Conservation (phyloP, 129 eudicot species). For the Centaurea solstitialis region DNA sequence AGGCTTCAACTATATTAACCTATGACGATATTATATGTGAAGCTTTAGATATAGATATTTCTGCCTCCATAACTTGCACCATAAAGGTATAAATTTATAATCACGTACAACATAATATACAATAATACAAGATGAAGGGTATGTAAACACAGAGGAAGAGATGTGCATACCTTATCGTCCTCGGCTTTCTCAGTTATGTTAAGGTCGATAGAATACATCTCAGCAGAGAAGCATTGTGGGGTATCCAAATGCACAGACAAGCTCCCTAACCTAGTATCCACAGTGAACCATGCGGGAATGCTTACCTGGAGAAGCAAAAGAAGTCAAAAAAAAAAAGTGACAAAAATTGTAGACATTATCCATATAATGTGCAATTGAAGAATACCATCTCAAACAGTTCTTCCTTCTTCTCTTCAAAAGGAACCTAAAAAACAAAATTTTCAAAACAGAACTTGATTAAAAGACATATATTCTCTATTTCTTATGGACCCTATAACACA, state of each 20-base stretch:
- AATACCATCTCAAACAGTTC: constrained; percentile 93
- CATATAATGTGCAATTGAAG: neutral
- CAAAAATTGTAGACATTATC: neutral
- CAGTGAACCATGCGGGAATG: constrained; percentile 93
- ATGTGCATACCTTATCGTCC: constrained; percentile 75
- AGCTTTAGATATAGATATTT: neutral
- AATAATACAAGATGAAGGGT: neutral
- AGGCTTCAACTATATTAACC: neutral
- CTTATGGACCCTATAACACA: neutral
- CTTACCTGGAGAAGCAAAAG: constrained; percentile 61
- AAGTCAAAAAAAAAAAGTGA: constrained; percentile 11
- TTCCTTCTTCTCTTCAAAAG: constrained; percentile 80
- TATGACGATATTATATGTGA: neutral
- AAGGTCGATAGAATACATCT: constrained; percentile 92
- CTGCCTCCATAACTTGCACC: neutral
- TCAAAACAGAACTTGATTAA: neutral
- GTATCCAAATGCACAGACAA: constrained; percentile 90
- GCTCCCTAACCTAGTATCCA: constrained; percentile 89
- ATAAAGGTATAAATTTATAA: neutral
- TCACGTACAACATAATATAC: neutral
- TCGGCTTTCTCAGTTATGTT: constrained; percentile 76
- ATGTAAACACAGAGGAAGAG: neutral
- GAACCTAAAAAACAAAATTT: constrained; percentile 48
- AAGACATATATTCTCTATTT: neutral
- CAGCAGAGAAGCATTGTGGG: constrained; percentile 94